A percentile compares a stretch with the other conserved stretches of the same genome.
These are phyloP conservation scores for Naumovozyma castellii DNA, from an alignment of 805 yeast genomes.

Conservation along the genomic window DNA sequence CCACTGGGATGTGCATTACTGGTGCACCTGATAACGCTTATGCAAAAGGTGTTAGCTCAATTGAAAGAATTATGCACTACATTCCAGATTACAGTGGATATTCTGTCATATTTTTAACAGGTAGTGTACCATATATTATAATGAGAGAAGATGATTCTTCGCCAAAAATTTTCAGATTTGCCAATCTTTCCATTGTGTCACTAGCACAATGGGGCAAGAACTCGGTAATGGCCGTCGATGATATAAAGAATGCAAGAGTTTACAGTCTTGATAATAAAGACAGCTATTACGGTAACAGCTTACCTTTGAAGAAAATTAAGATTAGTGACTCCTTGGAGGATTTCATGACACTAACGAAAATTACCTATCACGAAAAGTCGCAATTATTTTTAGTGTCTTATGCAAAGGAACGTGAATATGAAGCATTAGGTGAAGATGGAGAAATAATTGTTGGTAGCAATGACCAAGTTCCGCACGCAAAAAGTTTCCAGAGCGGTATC, in stretches of 20 bases:
- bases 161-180: constrained; percentile 59
- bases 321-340: constrained; percentile 35
- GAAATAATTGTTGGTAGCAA: constrained; percentile 44
- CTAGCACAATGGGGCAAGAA: constrained; percentile 34
- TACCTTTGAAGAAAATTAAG: constrained; percentile 45
- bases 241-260: constrained; percentile 55
- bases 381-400: constrained; percentile 57
- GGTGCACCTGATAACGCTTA: constrained; percentile 80
- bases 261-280: constrained; percentile 29
- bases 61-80: constrained; percentile 59
- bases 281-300: constrained; percentile 46
- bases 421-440: constrained; percentile 68
- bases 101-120: constrained; percentile 60
- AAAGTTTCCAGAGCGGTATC: constrained; percentile 49
- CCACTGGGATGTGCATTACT: constrained; percentile 40
- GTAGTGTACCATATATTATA: constrained; percentile 60
- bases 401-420: constrained; percentile 46
- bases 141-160: constrained; percentile 53
- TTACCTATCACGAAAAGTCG: constrained; percentile 61
- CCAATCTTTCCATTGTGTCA: constrained; percentile 56
- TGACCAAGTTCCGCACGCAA: constrained; percentile 40
- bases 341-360: constrained; percentile 44
- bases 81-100: constrained; percentile 49
- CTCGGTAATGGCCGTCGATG: constrained; percentile 60
- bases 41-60: constrained; percentile 48